Evolutionary conservation across 768 basidiomycete genomes (phyloP).

Genomic region (Pleurotus cornucopiae): DNA sequence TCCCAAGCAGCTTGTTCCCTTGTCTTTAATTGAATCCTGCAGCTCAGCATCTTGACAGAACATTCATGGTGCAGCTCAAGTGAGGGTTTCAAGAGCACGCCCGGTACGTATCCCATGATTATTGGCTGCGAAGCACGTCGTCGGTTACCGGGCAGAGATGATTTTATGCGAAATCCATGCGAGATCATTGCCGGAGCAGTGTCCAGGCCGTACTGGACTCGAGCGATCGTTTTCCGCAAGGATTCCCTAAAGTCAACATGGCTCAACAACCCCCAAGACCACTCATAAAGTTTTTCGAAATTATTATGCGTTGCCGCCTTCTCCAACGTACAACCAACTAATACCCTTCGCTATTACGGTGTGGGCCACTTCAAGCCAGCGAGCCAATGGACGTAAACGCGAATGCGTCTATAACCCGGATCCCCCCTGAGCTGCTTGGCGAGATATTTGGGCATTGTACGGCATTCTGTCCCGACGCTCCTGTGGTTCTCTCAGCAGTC

Average conservation of each 20-base stretch:
- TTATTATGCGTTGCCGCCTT: neutral
- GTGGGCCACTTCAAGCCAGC: neutral
- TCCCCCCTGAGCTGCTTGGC: constrained; percentile 31
- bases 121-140: neutral
- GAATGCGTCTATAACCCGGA: constrained; percentile 5
- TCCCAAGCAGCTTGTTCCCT: neutral
- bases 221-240: neutral
- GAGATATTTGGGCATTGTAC: constrained; percentile 28
- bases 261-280: constrained; percentile 5
- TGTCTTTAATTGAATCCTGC: neutral
- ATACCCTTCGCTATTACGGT: neutral
- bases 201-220: constrained; percentile 8
- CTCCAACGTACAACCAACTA: neutral
- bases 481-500: constrained; percentile 25
- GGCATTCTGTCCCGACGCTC: constrained; percentile 23
- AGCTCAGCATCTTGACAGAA: neutral
- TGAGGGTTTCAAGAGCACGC: neutral
- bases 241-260: constrained; percentile 4
- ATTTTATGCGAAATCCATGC: neutral
- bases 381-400: neutral
- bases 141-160: neutral
- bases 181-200: neutral
- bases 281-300: neutral
- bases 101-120: neutral
- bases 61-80: neutral